Conservation (phyloP, 805 yeast genomes). For the Wickerhamomyces pijperi region DNA sequence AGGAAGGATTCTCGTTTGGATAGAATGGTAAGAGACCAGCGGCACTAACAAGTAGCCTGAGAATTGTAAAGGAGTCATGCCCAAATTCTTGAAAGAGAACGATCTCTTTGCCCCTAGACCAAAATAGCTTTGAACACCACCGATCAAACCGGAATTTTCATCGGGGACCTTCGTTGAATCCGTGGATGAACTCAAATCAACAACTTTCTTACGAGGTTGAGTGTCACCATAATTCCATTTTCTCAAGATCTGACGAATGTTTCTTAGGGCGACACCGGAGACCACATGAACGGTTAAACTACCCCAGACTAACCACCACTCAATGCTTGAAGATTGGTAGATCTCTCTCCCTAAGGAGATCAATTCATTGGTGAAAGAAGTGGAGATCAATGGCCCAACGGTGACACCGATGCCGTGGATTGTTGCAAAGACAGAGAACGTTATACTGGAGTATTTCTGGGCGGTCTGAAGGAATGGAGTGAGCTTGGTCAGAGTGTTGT, state of each 20-base stretch:
- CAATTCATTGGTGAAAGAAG: slow-evolving; percentile 36
- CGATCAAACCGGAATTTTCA: slow-evolving; percentile 48
- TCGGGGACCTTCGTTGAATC: slow-evolving; percentile 24
- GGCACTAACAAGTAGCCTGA: slow-evolving; percentile 47
- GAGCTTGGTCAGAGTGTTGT: slow-evolving; percentile 1
- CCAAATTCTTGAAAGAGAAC: slow-evolving; percentile 29
- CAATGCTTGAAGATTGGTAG: slow-evolving; percentile 45
- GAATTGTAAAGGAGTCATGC: slow-evolving; percentile 45
- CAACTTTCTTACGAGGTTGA: slow-evolving; percentile 2
- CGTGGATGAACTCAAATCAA: slow-evolving; percentile 2
- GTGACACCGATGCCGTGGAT: slow-evolving; percentile 48
- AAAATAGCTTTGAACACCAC: slow-evolving; percentile 36
- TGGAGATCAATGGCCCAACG: slow-evolving; percentile 39
- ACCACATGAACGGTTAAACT: slow-evolving; percentile 36
- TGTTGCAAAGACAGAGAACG: slow-evolving; percentile 43
- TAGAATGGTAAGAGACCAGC: slow-evolving; percentile 33
- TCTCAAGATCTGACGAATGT: slow-evolving; percentile 21
- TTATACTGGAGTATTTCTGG: slow-evolving; percentile 54
- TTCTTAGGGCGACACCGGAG: slow-evolving; percentile 39
- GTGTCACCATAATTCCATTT: slow-evolving; percentile 6
- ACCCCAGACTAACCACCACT: slow-evolving; percentile 35
- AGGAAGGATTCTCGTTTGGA: slow-evolving; percentile 39
- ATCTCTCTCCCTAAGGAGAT: slow-evolving; percentile 50
- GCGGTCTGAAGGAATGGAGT: slow-evolving; percentile 13
- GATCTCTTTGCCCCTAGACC: slow-evolving; percentile 46